A percentile compares a stretch with the other conserved stretches of the same genome.
Conservation (phyloP, 371 early-diverging fungal genomes). For the Mucor irregularis region DNA sequence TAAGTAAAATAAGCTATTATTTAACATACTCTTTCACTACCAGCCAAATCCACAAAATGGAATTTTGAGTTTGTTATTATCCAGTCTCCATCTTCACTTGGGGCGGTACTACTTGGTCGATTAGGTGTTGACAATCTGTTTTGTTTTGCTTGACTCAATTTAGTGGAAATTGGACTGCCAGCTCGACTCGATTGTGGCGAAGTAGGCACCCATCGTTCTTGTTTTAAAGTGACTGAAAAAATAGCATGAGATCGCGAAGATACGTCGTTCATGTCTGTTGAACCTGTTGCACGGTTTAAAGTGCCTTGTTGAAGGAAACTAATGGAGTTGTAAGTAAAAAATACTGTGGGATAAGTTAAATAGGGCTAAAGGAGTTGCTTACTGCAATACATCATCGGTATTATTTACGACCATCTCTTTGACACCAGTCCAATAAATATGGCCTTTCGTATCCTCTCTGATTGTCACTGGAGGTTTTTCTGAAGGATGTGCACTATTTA, state of each 20-base stretch:
- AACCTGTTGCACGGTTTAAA: conserved; percentile 85
- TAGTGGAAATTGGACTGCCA: conserved; percentile 38
- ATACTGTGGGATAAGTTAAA: no score
- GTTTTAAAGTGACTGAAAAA: conserved; percentile 89
- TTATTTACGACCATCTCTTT: conserved; percentile 76
- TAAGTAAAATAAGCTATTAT: neutral
- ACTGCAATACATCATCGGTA: conserved; percentile 80
- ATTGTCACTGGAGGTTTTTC: conserved; percentile 75
- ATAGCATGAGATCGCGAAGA: conserved; percentile 98
- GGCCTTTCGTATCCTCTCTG: conserved; percentile 91
- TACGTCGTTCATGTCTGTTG: conserved; percentile 96
- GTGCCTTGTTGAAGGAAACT: conserved; percentile 77
- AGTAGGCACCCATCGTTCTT: conserved; percentile 58
- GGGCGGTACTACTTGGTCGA: neutral
- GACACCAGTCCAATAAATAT: conserved; percentile 89
- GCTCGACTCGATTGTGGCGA: conserved; percentile 18
- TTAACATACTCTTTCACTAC: conserved; percentile 83
- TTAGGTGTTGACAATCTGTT: neutral
- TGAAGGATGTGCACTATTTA: conserved; percentile 54
- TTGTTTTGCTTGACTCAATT: conserved; percentile 2
- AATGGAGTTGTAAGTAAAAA: conserved; percentile 28
- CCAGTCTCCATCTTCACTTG: conserved; percentile 48
- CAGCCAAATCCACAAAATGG: conserved; percentile 99
- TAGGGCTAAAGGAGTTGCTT: conserved; percentile 20
- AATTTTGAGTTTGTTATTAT: conserved; percentile 78